These are phyloP conservation scores for Chlorencoelia australis DNA, from an alignment of 2,329 filamentous ascomycete genomes.

Conservation along the genomic window DNA sequence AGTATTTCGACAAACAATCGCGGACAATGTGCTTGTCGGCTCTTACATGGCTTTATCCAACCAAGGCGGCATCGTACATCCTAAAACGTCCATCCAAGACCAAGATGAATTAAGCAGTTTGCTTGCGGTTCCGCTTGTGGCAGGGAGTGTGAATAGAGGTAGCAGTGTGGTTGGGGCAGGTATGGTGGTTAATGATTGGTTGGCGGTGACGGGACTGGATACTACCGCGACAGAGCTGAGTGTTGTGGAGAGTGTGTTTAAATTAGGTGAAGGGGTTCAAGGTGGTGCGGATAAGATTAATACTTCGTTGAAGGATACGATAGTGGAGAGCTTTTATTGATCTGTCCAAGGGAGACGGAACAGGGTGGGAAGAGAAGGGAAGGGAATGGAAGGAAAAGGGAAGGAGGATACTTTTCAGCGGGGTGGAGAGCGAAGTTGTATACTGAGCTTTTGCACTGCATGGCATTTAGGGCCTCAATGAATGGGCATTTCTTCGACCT, in stretches of 20 bases:
- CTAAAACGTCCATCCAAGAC: constrained; percentile 93
- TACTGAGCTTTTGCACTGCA: too few relatives aligned
- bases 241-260: constrained; percentile 93
- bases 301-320: constrained; percentile 85
- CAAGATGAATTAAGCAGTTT: constrained; percentile 93
- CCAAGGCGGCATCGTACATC: constrained; percentile 92
- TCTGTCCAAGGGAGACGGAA: background rate
- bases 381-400: too few relatives aligned
- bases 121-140: constrained; percentile 90
- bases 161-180: constrained; percentile 91
- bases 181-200: constrained; percentile 97
- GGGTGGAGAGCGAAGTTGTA: too few relatives aligned
- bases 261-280: constrained; percentile 76
- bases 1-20: constrained; percentile 88
- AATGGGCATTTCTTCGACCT: too few relatives aligned
- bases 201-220: constrained; percentile 86
- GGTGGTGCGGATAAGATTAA: constrained; percentile 70
- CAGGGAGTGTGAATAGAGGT: constrained; percentile 86
- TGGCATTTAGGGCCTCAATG: too few relatives aligned
- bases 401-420: too few relatives aligned
- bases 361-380: background rate
- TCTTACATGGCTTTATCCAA: constrained; percentile 96
- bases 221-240: constrained; percentile 96
- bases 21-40: constrained; percentile 92
- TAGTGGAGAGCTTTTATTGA: constrained; percentile 98